Conservation (phyloP, 2,329 filamentous ascomycete genomes). For the Xylaria multiplex region DNA sequence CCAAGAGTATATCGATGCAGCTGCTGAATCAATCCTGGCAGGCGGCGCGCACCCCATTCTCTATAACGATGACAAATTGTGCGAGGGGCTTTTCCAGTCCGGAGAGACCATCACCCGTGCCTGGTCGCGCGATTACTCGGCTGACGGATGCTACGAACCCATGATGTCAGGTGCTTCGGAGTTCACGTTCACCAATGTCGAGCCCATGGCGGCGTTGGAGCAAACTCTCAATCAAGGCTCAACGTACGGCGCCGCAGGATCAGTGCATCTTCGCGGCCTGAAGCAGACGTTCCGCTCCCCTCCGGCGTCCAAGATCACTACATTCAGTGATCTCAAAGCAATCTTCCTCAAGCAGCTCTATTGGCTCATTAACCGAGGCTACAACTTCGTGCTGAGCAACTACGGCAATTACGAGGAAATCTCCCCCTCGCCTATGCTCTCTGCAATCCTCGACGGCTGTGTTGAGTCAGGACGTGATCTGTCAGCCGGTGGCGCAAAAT, state of each 20-base stretch:
- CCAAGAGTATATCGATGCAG: constrained; percentile 26
- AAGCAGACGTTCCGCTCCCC: constrained; percentile 35
- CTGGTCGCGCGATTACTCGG: constrained; percentile 33
- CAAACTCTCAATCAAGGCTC: constrained; percentile 32
- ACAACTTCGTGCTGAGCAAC: constrained; percentile 13
- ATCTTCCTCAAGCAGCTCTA: constrained; percentile 32
- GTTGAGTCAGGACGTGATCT: constrained; percentile 32
- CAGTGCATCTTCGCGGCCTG: constrained; percentile 34
- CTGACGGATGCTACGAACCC: constrained; percentile 34
- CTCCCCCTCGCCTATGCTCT: constrained; percentile 34
- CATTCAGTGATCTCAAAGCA: constrained; percentile 17
- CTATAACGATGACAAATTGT: constrained; percentile 35
- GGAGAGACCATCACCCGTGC: constrained; percentile 20
- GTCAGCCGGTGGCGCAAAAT: constrained; percentile 33
- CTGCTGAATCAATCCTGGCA: constrained; percentile 27
- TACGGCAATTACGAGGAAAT: constrained; percentile 32
- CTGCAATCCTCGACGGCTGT: constrained; percentile 30
- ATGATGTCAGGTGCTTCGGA: constrained; percentile 33
- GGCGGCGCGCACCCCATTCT: constrained; percentile 32
- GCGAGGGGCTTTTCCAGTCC: constrained; percentile 28
- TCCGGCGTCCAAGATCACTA: constrained; percentile 15
- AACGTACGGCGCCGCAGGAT: constrained; percentile 30
- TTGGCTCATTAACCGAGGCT: constrained; percentile 23
- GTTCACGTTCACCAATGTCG: constrained; percentile 30
- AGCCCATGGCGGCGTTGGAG: constrained; percentile 32